phyloP scores from a whole-genome alignment of 2,329 filamentous ascomycete species.

The Clonostachys solani region DNA sequence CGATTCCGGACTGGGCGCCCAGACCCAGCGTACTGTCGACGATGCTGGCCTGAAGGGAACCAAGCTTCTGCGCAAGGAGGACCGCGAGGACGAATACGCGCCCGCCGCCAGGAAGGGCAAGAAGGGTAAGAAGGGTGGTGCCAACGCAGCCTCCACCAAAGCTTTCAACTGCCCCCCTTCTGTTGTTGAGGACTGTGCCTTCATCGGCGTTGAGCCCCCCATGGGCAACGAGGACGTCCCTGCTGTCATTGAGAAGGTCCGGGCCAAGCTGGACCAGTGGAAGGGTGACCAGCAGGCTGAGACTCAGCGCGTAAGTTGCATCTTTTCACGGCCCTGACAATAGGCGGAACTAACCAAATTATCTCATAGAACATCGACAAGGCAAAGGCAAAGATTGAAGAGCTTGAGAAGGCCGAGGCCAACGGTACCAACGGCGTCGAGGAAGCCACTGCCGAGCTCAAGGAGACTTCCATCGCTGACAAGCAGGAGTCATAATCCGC shows the following conservation, averaged over 20 bases:
- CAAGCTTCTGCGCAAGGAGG: conserved; percentile 79
- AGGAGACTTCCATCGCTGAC: conserved; percentile 47
- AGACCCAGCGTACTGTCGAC: conserved; percentile 79
- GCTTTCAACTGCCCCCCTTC: conserved; percentile 82
- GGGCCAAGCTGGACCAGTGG: conserved; percentile 87
- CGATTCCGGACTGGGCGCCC: conserved; percentile 71
- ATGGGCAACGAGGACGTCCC: conserved; percentile 82
- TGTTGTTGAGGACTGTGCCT: conserved; percentile 84
- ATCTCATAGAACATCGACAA: conserved; percentile 81
- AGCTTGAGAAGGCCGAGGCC: conserved; percentile 62
- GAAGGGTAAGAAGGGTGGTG: conserved; percentile 73
- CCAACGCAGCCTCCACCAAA: conserved; percentile 43
- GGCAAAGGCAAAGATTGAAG: conserved; percentile 91
- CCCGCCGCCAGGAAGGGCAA: conserved; percentile 71
- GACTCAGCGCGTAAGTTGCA: conserved; percentile 74
- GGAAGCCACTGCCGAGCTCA: conserved; percentile 44
- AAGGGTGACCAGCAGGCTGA: conserved; percentile 85
- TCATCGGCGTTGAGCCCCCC: conserved; percentile 82
- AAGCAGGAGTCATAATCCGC: conserved; percentile 39
- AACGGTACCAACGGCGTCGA: conserved; percentile 45
- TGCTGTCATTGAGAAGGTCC: conserved; percentile 78
- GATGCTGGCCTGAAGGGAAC: conserved; percentile 81
- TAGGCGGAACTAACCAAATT: conserved; percentile 9
- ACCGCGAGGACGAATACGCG: conserved; percentile 83
- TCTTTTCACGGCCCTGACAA: neutral